These are phyloP conservation scores for Fusarium brachygibbosum DNA, from an alignment of 2,329 filamentous ascomycete genomes.

Conservation along the genomic window DNA sequence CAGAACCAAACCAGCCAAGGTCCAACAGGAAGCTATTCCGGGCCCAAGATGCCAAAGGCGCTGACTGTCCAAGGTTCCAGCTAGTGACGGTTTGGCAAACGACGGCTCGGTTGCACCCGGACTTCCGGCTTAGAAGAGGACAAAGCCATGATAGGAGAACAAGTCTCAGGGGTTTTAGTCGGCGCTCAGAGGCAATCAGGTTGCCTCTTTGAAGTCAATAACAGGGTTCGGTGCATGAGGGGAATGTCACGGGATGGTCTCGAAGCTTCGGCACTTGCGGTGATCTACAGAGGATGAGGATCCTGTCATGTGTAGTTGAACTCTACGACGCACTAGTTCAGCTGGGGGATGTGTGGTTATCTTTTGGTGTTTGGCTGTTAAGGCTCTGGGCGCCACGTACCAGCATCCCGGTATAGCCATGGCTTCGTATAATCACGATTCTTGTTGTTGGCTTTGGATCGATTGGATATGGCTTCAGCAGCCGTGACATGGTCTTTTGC, in stretches of 20 bases:
- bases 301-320: slow-evolving; percentile 3
- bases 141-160: slow-evolving; percentile 18
- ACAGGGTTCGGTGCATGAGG: slow-evolving; percentile 38
- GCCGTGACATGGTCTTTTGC: slow-evolving; percentile 5
- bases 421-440: background rate
- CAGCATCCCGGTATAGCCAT: slow-evolving; percentile 11
- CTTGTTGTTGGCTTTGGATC: background rate
- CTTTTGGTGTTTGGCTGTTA: slow-evolving; percentile 9
- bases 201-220: background rate
- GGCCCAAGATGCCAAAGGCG: slow-evolving; percentile 9
- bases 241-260: slow-evolving; percentile 38
- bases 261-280: slow-evolving; percentile 14
- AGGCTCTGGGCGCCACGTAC: slow-evolving; percentile 7
- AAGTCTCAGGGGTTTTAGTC: slow-evolving; percentile 1
- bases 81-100: slow-evolving; percentile 12
- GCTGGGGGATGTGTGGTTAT: slow-evolving; percentile 7
- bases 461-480: slow-evolving; percentile 6
- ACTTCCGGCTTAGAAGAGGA: slow-evolving; percentile 9
- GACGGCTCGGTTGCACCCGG: slow-evolving; percentile 15
- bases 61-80: slow-evolving; percentile 23
- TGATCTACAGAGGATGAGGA: slow-evolving; percentile 31
- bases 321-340: slow-evolving; percentile 8
- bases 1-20: slow-evolving; percentile 9
- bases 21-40: slow-evolving; percentile 38
- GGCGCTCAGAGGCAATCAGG: slow-evolving; percentile 1